Conservation (phyloP, 2,329 filamentous ascomycete species). For the Allantophomopsis cytisporea region DNA sequence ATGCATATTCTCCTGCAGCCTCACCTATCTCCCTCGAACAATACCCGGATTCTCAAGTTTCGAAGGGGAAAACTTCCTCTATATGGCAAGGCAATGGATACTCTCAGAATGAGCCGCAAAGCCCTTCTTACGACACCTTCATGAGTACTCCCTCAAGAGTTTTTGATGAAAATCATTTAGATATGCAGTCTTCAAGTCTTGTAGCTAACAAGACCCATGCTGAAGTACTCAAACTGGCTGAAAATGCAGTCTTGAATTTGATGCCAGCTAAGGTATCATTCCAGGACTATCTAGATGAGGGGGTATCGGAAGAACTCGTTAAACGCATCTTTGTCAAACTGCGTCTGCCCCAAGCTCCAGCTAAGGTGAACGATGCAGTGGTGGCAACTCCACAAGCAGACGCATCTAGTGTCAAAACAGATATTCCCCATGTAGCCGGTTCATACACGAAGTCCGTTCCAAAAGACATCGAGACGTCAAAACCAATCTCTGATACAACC, state of each 20-base stretch:
- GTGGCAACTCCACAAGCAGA: neutral
- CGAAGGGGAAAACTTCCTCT: too few species aligned
- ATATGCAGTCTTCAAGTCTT: too few species aligned
- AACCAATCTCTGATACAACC: too few species aligned
- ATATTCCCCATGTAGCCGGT: neutral
- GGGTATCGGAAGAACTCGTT: conserved; percentile 51
- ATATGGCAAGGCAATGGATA: too few species aligned
- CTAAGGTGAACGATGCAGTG: conserved; percentile 4
- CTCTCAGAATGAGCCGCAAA: too few species aligned
- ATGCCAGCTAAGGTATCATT: conserved; percentile 57
- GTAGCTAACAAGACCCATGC: conserved; percentile 2
- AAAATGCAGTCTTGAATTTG: conserved; percentile 52
- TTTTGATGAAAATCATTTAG: too few species aligned
- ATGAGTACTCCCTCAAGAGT: too few species aligned
- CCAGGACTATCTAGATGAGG: conserved; percentile 59
- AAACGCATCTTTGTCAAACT: conserved; percentile 54
- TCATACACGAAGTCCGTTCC: too few species aligned
- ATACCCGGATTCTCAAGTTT: too few species aligned
- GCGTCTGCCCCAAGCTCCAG: conserved; percentile 29
- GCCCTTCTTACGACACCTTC: too few species aligned
- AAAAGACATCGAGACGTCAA: too few species aligned
- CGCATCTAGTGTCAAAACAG: neutral
- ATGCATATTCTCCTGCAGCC: neutral
- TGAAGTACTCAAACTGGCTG: conserved; percentile 36
- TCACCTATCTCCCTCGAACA: neutral